Conservation (phyloP, 768 basidiomycete species). For the Serendipita vermifera region DNA sequence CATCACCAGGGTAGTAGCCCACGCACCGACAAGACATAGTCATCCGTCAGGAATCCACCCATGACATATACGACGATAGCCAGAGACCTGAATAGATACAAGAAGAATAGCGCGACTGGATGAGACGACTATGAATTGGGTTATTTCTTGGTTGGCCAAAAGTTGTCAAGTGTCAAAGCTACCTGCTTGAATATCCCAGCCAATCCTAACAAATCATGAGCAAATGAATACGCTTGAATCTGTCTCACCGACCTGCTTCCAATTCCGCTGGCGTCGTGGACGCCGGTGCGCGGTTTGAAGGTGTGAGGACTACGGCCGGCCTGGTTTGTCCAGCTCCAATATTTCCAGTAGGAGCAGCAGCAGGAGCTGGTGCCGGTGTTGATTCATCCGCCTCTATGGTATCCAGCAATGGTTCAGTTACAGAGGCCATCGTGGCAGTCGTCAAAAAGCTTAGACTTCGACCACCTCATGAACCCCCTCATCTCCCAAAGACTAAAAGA, state of each 20-base stretch:
- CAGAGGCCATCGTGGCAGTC: slow-evolving; percentile 29
- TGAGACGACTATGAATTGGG: slow-evolving; percentile 48
- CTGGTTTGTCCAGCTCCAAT: slow-evolving; percentile 22
- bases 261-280: slow-evolving; percentile 46
- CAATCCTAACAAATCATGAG: slow-evolving; percentile 35
- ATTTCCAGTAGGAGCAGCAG: slow-evolving; percentile 28
- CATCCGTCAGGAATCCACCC: slow-evolving; percentile 78
- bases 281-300: slow-evolving; percentile 31
- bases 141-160: not conserved
- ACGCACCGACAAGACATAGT: slow-evolving; percentile 86
- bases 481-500: slow-evolving; percentile 55
- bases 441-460: too few species aligned
- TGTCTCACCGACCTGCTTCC: slow-evolving; percentile 49
- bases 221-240: not conserved
- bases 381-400: slow-evolving; percentile 80
- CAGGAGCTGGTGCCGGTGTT: slow-evolving; percentile 21
- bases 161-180: slow-evolving; percentile 13
- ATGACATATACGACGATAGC: slow-evolving; percentile 90
- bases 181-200: slow-evolving; percentile 70
- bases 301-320: slow-evolving; percentile 44
- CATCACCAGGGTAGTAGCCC: not conserved
- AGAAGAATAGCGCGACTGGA: slow-evolving; percentile 63
- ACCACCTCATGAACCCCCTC: slow-evolving; percentile 32
- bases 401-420: slow-evolving; percentile 48
- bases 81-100: slow-evolving; percentile 76